Conservation (phyloP, 345 rosid genomes). For the Eucalyptus cloeziana region DNA sequence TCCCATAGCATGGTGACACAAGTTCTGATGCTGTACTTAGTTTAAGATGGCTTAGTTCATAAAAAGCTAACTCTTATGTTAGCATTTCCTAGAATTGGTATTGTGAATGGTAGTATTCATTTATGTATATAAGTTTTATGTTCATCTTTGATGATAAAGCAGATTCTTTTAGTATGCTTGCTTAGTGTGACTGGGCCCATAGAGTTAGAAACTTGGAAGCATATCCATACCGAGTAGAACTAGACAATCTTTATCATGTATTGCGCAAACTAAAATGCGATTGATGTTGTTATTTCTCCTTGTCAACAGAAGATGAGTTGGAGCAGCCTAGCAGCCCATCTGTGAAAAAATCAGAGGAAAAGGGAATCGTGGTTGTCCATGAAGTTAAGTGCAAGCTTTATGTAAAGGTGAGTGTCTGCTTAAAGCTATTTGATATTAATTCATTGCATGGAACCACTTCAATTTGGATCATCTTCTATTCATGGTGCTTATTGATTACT, state of each 20-base stretch:
- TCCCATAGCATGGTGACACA: neutral
- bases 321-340: conserved; percentile 93
- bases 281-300: neutral
- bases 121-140: neutral
- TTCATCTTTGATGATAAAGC: neutral
- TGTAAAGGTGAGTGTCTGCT: conserved; percentile 51
- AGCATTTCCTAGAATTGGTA: neutral
- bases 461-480: neutral
- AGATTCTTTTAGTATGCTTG: neutral
- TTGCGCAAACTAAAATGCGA: neutral
- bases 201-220: neutral
- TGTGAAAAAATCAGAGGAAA: conserved; percentile 78
- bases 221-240: neutral
- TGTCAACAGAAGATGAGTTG: conserved; percentile 45
- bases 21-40: neutral
- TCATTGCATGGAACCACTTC: neutral
- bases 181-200: neutral
- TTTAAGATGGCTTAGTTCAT: neutral
- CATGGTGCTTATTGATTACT: neutral
- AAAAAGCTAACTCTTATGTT: neutral
- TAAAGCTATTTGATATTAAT: neutral
- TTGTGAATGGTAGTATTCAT: neutral
- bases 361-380: conserved; percentile 70
- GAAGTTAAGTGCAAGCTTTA: conserved; percentile 97
- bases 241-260: neutral